These are phyloP conservation scores for Chenopodium album DNA, from an alignment of 148 eudicot genomes.

Conservation along the genomic window DNA sequence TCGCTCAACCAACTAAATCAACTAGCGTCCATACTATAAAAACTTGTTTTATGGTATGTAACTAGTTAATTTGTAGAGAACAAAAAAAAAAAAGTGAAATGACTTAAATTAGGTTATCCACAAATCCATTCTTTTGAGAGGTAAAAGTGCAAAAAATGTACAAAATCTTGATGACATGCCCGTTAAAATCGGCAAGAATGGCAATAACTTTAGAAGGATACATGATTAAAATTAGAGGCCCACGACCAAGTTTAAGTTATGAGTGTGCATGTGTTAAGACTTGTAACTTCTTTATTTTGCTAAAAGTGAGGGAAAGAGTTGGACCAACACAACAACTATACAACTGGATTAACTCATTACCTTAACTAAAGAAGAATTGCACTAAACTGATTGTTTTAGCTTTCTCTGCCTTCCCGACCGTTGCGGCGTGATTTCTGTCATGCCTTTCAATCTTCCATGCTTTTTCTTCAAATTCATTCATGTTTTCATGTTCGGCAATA, in stretches of 20 bases:
- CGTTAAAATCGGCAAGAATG: background rate
- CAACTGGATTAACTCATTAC: background rate
- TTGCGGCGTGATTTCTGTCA: background rate
- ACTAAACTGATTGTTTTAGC: background rate
- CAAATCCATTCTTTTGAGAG: background rate
- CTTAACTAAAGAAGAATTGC: background rate
- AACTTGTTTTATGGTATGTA: too few relatives aligned
- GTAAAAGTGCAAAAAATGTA: background rate
- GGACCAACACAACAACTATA: background rate
- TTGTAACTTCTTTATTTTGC: background rate
- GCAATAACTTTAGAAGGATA: too few relatives aligned
- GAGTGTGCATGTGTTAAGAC: too few relatives aligned
- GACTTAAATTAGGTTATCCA: too few relatives aligned
- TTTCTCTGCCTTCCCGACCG: background rate
- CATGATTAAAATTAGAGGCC: background rate
- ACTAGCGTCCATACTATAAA: background rate
- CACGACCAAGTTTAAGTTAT: background rate
- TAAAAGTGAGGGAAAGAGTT: background rate
- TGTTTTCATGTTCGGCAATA: too few relatives aligned
- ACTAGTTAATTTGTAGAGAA: too few relatives aligned
- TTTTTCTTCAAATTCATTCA: too few relatives aligned
- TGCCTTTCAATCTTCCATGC: background rate
- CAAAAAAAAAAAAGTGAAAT: background rate
- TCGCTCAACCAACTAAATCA: background rate
- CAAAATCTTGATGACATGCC: background rate